A percentile compares a stretch with the other conserved stretches of the same genome.
Conservation (phyloP, 805 yeast species). For the Torulaspora delbrueckii region DNA sequence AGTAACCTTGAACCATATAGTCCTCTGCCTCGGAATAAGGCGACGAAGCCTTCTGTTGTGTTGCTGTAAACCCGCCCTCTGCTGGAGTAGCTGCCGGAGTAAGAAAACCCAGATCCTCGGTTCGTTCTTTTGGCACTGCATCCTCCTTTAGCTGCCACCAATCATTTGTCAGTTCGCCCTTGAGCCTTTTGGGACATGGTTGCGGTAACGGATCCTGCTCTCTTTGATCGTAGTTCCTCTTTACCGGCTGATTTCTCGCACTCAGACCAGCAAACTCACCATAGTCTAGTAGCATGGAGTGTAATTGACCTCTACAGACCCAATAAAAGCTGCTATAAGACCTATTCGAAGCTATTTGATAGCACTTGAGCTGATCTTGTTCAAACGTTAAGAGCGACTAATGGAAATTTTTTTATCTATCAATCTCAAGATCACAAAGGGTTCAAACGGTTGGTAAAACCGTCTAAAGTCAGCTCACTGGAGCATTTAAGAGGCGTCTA, state of each 20-base stretch:
- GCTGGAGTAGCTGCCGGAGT: constrained; percentile 12
- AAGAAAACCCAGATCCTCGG: constrained; percentile 1
- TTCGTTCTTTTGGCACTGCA: not conserved
- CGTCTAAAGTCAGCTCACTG: not conserved
- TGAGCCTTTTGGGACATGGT: constrained; percentile 4
- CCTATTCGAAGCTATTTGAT: not conserved
- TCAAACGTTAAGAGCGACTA: constrained; percentile 6
- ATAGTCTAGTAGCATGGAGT: constrained; percentile 5
- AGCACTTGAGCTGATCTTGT: not conserved
- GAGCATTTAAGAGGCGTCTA: not conserved
- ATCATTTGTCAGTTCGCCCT: not conserved
- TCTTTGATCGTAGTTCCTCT: constrained; percentile 5
- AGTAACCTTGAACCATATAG: constrained; percentile 29
- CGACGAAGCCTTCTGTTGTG: constrained; percentile 6
- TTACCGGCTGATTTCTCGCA: constrained; percentile 1
- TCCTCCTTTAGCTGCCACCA: not conserved
- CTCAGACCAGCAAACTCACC: not conserved
- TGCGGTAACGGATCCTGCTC: not conserved
- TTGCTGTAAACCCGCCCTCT: not conserved
- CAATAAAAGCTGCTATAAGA: not conserved
- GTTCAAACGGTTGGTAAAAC: not conserved
- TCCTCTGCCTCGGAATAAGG: constrained; percentile 29
- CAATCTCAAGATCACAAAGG: not conserved
- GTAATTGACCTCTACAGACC: not conserved
- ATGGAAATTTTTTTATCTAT: not conserved